Evolutionary conservation across 2,329 filamentous ascomycete genomes (phyloP), one percentile per base, ranked within the genome.

Genomic region (Penicillium paneum): DNA sequence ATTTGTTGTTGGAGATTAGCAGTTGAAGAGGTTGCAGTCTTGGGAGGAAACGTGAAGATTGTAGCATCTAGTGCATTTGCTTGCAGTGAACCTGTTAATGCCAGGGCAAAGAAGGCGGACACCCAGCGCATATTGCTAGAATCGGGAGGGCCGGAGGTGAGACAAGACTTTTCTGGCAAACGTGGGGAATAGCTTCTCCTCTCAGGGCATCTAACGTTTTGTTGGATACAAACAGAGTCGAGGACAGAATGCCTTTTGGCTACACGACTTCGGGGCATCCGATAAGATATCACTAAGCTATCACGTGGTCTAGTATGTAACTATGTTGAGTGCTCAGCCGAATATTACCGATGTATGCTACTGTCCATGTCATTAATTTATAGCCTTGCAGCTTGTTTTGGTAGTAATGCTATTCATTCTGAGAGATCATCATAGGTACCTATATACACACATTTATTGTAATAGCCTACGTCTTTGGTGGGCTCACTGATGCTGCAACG

Each of bases 21-120:
- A 13, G 52, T 26, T 35, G 39, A 6, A 40, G 36, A 24, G 55
- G 34, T 19, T 50, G 51, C 34, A 6, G 42, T 13, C 8, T 45
- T 36, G 15, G 63, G 34, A 41, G 69, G 61, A 21, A 73, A 68
- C 24, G 67, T 68, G 47, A 72, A 66, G 49, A 75, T 67, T 10
- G 66, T 69, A 34, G 66, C 65, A 49, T 72, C 69, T 32, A 67
- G 56, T 12, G 69, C 68, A 38, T 57, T 62, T 46, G 65, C 63
- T 47, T 63, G 63, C 46, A 67, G 54, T 52, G 63, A 60, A 45
- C 62, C 54, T 51, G 62, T 60, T 34, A 65, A 55, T 55, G 61
- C 61, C 40, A 68, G 52, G 57, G 62, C 60, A 42, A 72, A 44
- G 49, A 72, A 61, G 56, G 60, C 60, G 26, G 64, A 61, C 42